Evolutionary conservation across 2,329 filamentous ascomycete species (phyloP).

Genomic region (Trematosphaeria pertusa): DNA sequence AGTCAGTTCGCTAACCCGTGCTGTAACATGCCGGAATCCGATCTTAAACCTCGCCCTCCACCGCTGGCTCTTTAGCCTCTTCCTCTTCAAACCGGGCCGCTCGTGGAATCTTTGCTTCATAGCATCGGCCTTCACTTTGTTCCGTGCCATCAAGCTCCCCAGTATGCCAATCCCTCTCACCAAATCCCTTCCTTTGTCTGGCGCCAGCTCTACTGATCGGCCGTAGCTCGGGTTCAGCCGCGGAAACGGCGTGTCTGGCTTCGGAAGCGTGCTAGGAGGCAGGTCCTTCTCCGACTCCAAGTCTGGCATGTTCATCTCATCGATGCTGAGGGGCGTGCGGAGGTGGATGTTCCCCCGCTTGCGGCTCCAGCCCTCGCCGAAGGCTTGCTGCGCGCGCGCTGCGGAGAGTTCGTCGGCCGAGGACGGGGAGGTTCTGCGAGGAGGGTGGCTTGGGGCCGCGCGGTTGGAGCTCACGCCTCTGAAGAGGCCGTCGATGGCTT

Average conservation of each 20-base stretch:
- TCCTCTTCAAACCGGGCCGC: slow-evolving; percentile 76
- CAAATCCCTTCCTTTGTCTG: slow-evolving; percentile 51
- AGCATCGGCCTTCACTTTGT: slow-evolving; percentile 65
- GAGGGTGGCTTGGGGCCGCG: slow-evolving; percentile 8
- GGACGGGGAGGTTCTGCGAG: slow-evolving; percentile 3
- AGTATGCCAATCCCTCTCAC: slow-evolving; percentile 56
- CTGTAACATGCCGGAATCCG: slow-evolving; percentile 70
- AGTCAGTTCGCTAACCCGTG: slow-evolving; percentile 72
- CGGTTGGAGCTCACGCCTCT: slow-evolving; percentile 13
- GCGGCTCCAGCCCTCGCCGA: slow-evolving; percentile 17
- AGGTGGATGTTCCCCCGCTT: no score
- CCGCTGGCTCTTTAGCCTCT: slow-evolving; percentile 72
- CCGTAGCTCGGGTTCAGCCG: slow-evolving; percentile 50
- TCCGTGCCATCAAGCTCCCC: slow-evolving; percentile 54
- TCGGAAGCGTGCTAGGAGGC: slow-evolving; percentile 18
- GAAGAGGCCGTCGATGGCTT: slow-evolving; percentile 35
- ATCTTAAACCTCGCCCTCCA: slow-evolving; percentile 73
- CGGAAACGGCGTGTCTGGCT: slow-evolving; percentile 29
- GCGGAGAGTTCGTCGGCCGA: slow-evolving; percentile 14
- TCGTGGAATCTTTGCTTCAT: slow-evolving; percentile 74
- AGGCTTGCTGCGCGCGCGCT: slow-evolving; percentile 3
- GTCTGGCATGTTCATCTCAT: slow-evolving; percentile 26
- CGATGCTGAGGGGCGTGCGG: slow-evolving; percentile 18
- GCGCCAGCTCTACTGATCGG: slow-evolving; percentile 48
- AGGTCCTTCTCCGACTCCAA: no score